Percentiles rank a stretch among this genome's conserved stretches.
phyloP scores from a whole-genome alignment of 495 filamentous ascomycete species.

The Penicillium manginii region DNA sequence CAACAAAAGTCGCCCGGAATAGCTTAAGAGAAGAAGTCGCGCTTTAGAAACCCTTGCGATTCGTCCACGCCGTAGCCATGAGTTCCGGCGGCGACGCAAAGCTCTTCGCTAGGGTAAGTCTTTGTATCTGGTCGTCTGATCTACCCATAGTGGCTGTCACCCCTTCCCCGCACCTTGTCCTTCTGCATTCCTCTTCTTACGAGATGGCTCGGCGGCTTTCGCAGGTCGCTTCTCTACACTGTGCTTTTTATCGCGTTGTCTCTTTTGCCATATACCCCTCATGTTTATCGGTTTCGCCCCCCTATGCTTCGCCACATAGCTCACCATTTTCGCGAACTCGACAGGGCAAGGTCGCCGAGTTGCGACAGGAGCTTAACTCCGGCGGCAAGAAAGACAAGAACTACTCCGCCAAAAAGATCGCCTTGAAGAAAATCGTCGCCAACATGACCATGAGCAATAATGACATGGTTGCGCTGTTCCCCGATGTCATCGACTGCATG shows the following conservation, averaged over 20 bases:
- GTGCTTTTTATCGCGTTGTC: conserved; percentile 10
- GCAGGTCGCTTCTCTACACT: conserved; percentile 4
- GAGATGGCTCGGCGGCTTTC: conserved; percentile 3
- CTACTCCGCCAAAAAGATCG: conserved; percentile 94
- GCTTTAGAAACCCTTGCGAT: conserved; percentile 17
- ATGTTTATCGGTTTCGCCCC: conserved; percentile 39
- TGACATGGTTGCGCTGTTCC: conserved; percentile 97
- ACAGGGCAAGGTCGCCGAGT: conserved; percentile 98
- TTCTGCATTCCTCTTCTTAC: conserved; percentile 10
- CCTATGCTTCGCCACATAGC: conserved; percentile 35
- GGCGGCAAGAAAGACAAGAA: conserved; percentile 99
- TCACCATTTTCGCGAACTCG: conserved; percentile 43
- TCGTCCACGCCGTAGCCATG: conserved; percentile 51
- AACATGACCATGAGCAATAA: conserved; percentile 99
- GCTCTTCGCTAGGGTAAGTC: conserved; percentile 96
- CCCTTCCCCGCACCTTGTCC: conserved; percentile 28
- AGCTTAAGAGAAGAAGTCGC: conserved; percentile 14
- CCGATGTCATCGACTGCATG: conserved; percentile 95
- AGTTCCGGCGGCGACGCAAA: conserved; percentile 94
- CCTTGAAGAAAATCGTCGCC: conserved; percentile 98
- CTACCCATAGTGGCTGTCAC: neutral
- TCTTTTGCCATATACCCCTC: conserved; percentile 11
- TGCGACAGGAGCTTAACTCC: conserved; percentile 90
- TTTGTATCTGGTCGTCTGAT: conserved; percentile 24
- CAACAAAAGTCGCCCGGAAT: conserved; percentile 7